Percentiles rank a stretch among this genome's conserved stretches.
phyloP scores from a whole-genome alignment of 345 rosid genomes.

The Pugionium cornutum region DNA sequence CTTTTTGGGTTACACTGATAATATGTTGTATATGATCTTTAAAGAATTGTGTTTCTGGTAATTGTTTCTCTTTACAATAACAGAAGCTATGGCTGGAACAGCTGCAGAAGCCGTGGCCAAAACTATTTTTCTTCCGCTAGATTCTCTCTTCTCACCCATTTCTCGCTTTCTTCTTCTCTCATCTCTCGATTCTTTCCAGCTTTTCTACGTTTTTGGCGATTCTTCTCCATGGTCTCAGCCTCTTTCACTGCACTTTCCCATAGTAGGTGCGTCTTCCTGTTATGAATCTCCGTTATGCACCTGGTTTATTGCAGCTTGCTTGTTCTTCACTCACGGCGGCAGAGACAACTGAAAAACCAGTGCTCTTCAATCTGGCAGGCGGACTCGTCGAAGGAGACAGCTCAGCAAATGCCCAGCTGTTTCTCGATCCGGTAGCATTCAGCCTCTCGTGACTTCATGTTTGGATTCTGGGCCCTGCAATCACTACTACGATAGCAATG shows the following conservation, averaged over 20 bases:
- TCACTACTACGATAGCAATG: slow-evolving; percentile 48
- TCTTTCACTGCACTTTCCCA: slow-evolving; percentile 13
- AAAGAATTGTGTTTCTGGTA: too few species aligned
- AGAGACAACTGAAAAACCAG: slow-evolving; percentile 30
- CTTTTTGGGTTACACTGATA: too few species aligned
- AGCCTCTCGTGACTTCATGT: slow-evolving; percentile 57
- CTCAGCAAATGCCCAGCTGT: slow-evolving; percentile 39
- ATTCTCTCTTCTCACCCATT: slow-evolving; percentile 44
- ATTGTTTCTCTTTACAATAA: too few species aligned
- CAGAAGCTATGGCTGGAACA: too few species aligned
- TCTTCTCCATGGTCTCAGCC: slow-evolving; percentile 11
- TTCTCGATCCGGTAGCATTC: slow-evolving; percentile 50
- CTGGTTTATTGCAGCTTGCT: slow-evolving; percentile 85
- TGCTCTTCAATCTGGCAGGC: slow-evolving; percentile 39
- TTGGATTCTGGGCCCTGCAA: slow-evolving; percentile 70
- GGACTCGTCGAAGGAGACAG: slow-evolving; percentile 50
- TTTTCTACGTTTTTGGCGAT: background rate
- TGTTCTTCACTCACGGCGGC: slow-evolving; percentile 58
- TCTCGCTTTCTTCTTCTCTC: too few species aligned
- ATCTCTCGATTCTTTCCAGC: slow-evolving; percentile 24
- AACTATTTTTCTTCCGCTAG: slow-evolving; percentile 30
- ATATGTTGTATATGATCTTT: too few species aligned
- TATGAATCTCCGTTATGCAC: slow-evolving; percentile 77
- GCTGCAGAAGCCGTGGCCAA: too few species aligned
- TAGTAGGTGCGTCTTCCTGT: slow-evolving; percentile 49